These are phyloP conservation scores for Aspergillus thermomutatus DNA, from an alignment of 2,329 filamentous ascomycete species.

Conservation along the genomic window DNA sequence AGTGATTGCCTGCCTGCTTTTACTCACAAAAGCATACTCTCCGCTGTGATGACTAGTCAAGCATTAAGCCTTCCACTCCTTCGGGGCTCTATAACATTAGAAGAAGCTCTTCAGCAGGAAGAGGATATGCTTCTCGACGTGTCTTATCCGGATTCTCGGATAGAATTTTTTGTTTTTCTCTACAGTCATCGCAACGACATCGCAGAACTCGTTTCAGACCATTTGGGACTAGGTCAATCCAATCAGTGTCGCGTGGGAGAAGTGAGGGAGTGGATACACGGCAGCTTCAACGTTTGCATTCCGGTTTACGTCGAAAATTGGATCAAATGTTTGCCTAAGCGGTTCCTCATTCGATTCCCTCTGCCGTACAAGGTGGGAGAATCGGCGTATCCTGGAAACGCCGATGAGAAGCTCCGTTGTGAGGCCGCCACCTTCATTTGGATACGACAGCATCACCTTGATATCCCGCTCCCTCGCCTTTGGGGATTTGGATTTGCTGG, in stretches of 20 bases:
- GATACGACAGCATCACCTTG: conserved; percentile 37
- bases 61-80: conserved; percentile 8
- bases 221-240: conserved; percentile 9
- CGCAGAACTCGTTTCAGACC: conserved; percentile 5
- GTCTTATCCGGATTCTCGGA: conserved; percentile 7
- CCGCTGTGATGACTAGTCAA: no score
- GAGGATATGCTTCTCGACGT: conserved; percentile 13
- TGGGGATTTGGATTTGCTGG: conserved; percentile 33
- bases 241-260: conserved; percentile 1
- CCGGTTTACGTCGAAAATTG: conserved; percentile 4
- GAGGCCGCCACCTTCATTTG: conserved; percentile 42
- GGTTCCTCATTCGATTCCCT: conserved; percentile 21
- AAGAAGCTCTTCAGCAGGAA: conserved; percentile 11
- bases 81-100: conserved; percentile 10
- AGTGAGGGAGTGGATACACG: background rate
- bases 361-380: conserved; percentile 37
- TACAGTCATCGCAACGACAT: conserved; percentile 10
- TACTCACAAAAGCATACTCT: no score
- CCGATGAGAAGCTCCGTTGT: conserved; percentile 43
- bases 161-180: conserved; percentile 11
- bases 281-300: background rate
- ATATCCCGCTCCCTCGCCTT: conserved; percentile 34
- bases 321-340: conserved; percentile 13
- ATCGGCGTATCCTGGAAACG: conserved; percentile 33
- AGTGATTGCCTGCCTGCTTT: no score